phyloP scores from a whole-genome alignment of 1,139 yeast species.

The Magnusiomyces tetraspermus region DNA sequence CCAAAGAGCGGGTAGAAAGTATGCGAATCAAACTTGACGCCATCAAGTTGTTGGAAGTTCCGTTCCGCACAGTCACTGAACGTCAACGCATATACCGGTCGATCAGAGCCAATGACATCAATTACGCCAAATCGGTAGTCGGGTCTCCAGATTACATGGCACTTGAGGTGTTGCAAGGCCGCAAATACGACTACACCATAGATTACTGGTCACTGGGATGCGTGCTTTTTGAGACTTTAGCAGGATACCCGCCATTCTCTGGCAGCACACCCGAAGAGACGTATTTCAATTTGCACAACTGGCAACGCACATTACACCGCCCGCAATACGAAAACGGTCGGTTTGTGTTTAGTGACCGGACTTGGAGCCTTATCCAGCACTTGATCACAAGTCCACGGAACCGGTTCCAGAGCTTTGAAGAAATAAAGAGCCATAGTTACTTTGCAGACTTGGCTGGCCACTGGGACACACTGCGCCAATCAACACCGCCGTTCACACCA shows the following conservation, averaged over 20 bases:
- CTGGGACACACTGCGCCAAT: slow-evolving; percentile 59
- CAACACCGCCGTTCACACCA: slow-evolving; percentile 87
- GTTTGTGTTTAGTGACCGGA: slow-evolving; percentile 87
- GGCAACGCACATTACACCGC: slow-evolving; percentile 80
- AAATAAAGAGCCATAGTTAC: slow-evolving; percentile 69
- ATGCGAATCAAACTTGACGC: slow-evolving; percentile 79
- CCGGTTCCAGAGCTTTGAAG: slow-evolving; percentile 69
- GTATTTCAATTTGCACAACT: slow-evolving; percentile 82
- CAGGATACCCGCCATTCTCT: slow-evolving; percentile 94
- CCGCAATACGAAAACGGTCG: slow-evolving; percentile 90
- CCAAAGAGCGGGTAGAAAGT: slow-evolving; percentile 86
- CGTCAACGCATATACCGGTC: slow-evolving; percentile 79
- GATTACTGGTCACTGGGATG: slow-evolving; percentile 99
- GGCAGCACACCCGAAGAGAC: slow-evolving; percentile 93
- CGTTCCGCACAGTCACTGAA: slow-evolving; percentile 67
- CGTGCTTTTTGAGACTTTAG: slow-evolving; percentile 81
- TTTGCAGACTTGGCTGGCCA: slow-evolving; percentile 78
- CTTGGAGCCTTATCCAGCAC: slow-evolving; percentile 77
- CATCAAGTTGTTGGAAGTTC: slow-evolving; percentile 57
- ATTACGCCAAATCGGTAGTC: slow-evolving; percentile 88
- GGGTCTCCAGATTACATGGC: slow-evolving; percentile 99
- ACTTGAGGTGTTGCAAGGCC: slow-evolving; percentile 88
- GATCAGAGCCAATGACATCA: slow-evolving; percentile 53
- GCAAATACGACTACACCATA: slow-evolving; percentile 86
- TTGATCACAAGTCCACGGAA: slow-evolving; percentile 71